Evolutionary conservation across 768 basidiomycete species (phyloP).

Genomic region (Termitomyces sp.): DNA sequence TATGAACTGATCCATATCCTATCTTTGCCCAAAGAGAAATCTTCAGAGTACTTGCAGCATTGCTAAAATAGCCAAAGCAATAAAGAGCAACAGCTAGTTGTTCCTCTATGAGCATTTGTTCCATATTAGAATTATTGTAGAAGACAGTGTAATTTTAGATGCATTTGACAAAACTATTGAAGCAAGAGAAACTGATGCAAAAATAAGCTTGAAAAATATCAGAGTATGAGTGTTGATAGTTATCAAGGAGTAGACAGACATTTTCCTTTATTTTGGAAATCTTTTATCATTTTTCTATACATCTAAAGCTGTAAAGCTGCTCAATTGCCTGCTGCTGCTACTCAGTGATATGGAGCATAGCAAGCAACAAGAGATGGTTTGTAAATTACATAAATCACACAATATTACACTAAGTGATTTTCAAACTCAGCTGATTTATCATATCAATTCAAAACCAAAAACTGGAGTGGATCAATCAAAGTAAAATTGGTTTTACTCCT

Average conservation of each 20-base stretch:
- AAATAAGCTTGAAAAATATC: neutral
- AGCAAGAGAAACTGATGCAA: neutral
- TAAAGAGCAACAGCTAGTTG: slow-evolving; percentile 12
- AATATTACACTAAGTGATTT: too few relatives aligned
- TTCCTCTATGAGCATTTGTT: slow-evolving; percentile 11
- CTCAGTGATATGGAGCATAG: too few relatives aligned
- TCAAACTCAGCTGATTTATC: too few relatives aligned
- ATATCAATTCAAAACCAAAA: too few relatives aligned
- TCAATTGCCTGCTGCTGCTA: too few relatives aligned
- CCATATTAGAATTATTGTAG: slow-evolving; percentile 11
- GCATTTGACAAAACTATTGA: neutral
- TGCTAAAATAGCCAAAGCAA: neutral
- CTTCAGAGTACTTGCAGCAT: neutral
- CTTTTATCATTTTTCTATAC: too few relatives aligned
- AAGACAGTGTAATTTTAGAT: slow-evolving; percentile 9
- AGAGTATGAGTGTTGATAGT: neutral
- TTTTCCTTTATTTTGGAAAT: neutral
- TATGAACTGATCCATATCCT: slow-evolving; percentile 11
- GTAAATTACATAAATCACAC: too few relatives aligned
- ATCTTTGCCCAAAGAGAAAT: slow-evolving; percentile 14
- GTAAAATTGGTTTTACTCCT: too few relatives aligned
- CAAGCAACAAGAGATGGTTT: too few relatives aligned
- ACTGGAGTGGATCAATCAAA: too few relatives aligned
- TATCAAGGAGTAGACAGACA: neutral
- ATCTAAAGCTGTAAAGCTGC: too few relatives aligned